Conservation (phyloP, 306 rosid genomes). For the Lithocarpus polystachyus region DNA sequence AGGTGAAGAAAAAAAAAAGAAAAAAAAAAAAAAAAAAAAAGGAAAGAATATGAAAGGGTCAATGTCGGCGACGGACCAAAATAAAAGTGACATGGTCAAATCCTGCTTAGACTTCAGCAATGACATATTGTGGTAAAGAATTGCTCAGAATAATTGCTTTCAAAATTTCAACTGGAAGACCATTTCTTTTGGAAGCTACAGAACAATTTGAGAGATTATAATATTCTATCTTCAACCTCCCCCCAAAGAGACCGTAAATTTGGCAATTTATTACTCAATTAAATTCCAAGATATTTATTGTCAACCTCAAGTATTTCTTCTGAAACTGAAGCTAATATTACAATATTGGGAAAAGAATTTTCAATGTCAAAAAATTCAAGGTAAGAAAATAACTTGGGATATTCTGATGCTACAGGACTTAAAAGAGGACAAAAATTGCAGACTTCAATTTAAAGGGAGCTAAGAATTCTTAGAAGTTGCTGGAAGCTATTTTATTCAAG, state of each 20-base stretch:
- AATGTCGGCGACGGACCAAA: constrained; percentile 31
- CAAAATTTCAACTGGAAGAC: not conserved
- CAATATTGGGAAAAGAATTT: not conserved
- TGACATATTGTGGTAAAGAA: not conserved
- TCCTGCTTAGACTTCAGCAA: not conserved
- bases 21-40: too few relatives aligned
- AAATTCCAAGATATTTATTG: not conserved
- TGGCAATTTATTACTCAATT: not conserved
- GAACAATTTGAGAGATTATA: not conserved
- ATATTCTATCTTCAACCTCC: too few relatives aligned
- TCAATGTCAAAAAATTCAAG: not conserved
- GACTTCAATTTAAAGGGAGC: not conserved
- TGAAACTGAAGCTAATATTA: not conserved
- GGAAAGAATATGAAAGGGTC: too few relatives aligned
- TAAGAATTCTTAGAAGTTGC: not conserved
- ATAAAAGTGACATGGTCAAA: constrained; percentile 39
- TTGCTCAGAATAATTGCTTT: not conserved
- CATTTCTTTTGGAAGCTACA: not conserved
- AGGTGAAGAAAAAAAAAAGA: constrained; percentile 23
- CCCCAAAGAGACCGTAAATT: not conserved
- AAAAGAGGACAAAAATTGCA: not conserved
- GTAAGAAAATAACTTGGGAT: not conserved
- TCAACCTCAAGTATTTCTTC: not conserved
- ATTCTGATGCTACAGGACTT: not conserved
- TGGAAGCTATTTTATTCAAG: not conserved